Evolutionary conservation across 75 land plant genomes (phyloP).

Genomic region (Cunninghamia lanceolata): DNA sequence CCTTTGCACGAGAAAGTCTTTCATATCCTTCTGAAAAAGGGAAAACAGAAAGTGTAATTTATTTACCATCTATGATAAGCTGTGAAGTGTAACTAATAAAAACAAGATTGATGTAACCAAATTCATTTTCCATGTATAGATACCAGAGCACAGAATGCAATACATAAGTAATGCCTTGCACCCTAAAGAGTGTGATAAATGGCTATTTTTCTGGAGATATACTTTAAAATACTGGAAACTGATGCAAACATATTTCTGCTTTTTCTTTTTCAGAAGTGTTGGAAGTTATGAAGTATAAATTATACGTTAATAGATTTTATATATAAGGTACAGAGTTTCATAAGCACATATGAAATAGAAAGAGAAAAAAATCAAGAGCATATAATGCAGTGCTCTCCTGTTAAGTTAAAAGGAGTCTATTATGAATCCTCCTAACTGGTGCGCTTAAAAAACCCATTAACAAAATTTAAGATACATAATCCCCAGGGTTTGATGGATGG

Average conservation of each 20-base stretch:
- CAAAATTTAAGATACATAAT: too few relatives aligned
- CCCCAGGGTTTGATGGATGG: not conserved
- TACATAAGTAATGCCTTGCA: not conserved
- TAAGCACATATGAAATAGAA: not conserved
- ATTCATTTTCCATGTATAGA: not conserved
- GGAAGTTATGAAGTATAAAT: not conserved
- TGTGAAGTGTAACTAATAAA: not conserved
- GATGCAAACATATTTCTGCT: not conserved
- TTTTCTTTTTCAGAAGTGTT: not conserved
- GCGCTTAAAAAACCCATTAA: too few relatives aligned
- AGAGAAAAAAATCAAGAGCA: not conserved
- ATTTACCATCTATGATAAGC: not conserved
- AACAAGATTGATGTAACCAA: not conserved
- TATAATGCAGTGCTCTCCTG: not conserved
- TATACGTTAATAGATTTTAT: not conserved
- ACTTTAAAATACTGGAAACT: not conserved
- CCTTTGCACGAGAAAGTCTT: slow-evolving; percentile 25
- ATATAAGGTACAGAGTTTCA: not conserved
- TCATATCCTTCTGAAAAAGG: slow-evolving; percentile 54
- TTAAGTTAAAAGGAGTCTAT: not conserved
- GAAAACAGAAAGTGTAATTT: not conserved
- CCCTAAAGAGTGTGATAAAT: not conserved
- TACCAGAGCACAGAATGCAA: not conserved
- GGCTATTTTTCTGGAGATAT: not conserved
- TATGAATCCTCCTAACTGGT: not conserved